These are phyloP conservation scores for Arthrinium phaeospermum DNA, from an alignment of 2,329 filamentous ascomycete genomes.

Conservation along the genomic window DNA sequence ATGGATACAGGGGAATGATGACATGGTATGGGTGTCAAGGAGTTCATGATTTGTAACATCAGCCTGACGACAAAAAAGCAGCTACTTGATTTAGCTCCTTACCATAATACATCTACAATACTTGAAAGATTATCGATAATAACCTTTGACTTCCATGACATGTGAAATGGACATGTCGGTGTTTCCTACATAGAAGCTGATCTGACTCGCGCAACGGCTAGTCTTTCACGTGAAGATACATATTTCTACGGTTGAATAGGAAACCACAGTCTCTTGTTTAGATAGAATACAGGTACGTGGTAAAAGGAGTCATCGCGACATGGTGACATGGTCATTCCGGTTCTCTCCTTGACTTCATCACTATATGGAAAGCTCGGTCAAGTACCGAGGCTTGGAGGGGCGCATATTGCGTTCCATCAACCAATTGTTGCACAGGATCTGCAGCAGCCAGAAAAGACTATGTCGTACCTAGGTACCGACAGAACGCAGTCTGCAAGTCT, in stretches of 20 bases:
- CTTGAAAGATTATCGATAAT: background rate
- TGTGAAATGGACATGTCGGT: background rate
- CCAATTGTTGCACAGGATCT: no score
- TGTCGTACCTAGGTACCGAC: background rate
- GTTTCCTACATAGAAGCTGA: background rate
- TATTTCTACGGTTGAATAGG: background rate
- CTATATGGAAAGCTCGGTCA: background rate
- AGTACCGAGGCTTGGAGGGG: background rate
- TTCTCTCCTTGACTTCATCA: background rate
- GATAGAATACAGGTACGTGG: no score
- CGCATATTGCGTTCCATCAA: background rate
- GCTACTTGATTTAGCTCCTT: background rate
- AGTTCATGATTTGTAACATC: constrained; percentile 4
- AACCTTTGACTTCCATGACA: background rate
- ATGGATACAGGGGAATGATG: background rate
- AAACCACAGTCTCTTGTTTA: background rate
- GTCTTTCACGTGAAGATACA: background rate
- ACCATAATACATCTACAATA: background rate
- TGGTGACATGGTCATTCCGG: background rate
- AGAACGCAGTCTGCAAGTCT: background rate
- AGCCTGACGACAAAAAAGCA: background rate
- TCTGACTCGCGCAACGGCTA: background rate
- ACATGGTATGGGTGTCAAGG: background rate
- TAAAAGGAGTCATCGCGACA: background rate
- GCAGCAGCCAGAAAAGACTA: background rate